phyloP scores from a whole-genome alignment of 2,329 filamentous ascomycete species.

The Mycogone perniciosa region DNA sequence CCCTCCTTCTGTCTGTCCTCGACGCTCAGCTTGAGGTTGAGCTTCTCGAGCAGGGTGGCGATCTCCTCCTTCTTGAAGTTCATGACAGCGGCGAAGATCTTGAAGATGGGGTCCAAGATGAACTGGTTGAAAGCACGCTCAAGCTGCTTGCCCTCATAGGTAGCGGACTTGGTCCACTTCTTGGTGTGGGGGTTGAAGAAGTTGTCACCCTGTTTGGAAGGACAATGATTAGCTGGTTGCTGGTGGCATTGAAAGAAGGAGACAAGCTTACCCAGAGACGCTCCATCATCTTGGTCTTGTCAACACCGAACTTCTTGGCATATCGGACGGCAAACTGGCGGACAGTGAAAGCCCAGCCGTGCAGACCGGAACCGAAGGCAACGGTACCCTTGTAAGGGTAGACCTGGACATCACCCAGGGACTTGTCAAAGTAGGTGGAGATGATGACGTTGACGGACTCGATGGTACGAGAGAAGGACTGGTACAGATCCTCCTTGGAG shows the following conservation, averaged over 20 bases:
- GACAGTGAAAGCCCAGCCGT: conserved; percentile 99
- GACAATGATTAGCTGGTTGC: too few species aligned
- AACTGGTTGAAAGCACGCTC: conserved; percentile 99
- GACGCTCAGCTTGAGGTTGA: conserved; percentile 79
- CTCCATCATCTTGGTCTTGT: conserved; percentile 99
- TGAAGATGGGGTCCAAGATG: conserved; percentile 99
- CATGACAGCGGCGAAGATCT: conserved; percentile 93
- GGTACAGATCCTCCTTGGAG: conserved; percentile 98
- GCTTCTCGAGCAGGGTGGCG: conserved; percentile 77
- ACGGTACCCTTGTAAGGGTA: conserved; percentile 97
- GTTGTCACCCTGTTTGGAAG: conserved; percentile 60
- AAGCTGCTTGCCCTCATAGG: conserved; percentile 76
- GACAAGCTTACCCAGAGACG: conserved; percentile 72
- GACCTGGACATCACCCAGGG: conserved; percentile 95
- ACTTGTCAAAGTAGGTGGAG: conserved; percentile 96
- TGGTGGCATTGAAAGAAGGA: neutral
- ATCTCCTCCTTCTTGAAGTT: conserved; percentile 98
- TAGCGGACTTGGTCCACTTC: conserved; percentile 94
- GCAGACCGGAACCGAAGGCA: conserved; percentile 98
- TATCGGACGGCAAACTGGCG: conserved; percentile 94
- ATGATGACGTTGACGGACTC: conserved; percentile 99
- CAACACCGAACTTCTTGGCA: conserved; percentile 99
- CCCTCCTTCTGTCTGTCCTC: conserved; percentile 93
- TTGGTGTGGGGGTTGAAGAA: conserved; percentile 99
- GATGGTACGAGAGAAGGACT: conserved; percentile 98